A percentile compares a stretch with the other conserved stretches of the same genome.
phyloP scores from a whole-genome alignment of 495 filamentous ascomycete species.

The Cudoniella acicularis region DNA sequence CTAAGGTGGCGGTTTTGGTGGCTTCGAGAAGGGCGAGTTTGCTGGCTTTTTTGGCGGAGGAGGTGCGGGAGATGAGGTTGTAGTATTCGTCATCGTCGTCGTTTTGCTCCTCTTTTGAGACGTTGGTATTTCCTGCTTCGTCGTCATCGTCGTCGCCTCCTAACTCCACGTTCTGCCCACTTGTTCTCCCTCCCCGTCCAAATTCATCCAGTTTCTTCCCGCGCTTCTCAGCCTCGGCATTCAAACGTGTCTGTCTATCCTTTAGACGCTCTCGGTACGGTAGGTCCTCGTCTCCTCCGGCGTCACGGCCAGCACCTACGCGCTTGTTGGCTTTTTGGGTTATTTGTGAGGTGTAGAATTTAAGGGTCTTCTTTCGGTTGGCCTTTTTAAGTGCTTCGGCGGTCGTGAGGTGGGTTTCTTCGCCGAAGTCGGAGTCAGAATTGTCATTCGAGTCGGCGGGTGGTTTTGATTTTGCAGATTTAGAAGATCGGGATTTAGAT shows the following conservation, averaged over 20 bases:
- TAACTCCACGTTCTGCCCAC: slow-evolving; percentile 37
- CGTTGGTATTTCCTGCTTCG: slow-evolving; percentile 46
- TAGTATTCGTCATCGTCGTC: slow-evolving; percentile 83
- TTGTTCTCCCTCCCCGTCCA: slow-evolving; percentile 54
- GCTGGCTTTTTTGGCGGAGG: slow-evolving; percentile 65
- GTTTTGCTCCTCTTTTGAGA: slow-evolving; percentile 35
- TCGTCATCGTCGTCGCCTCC: slow-evolving; percentile 59
- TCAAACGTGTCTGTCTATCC: slow-evolving; percentile 80
- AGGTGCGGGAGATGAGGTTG: slow-evolving; percentile 70
- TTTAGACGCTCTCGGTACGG: slow-evolving; percentile 82
- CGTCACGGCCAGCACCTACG: slow-evolving; percentile 69
- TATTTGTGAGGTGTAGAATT: slow-evolving; percentile 96
- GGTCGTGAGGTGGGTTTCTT: slow-evolving; percentile 47
- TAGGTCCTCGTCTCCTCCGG: slow-evolving; percentile 89
- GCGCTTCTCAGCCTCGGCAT: slow-evolving; percentile 79
- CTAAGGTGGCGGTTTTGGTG: slow-evolving; percentile 38
- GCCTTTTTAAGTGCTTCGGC: slow-evolving; percentile 73
- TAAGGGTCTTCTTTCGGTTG: slow-evolving; percentile 77
- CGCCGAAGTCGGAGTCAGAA: slow-evolving; percentile 63
- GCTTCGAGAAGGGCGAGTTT: slow-evolving; percentile 48
- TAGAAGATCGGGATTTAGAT: slow-evolving; percentile 2
- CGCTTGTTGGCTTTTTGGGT: slow-evolving; percentile 88
- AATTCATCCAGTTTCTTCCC: slow-evolving; percentile 58
- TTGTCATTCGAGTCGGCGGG: slow-evolving; percentile 7
- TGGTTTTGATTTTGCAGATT: slow-evolving; percentile 1